Base-by-base conservation (phyloP, 495 filamentous ascomycete species). In the Talaromyces nanjingensis region DNA sequence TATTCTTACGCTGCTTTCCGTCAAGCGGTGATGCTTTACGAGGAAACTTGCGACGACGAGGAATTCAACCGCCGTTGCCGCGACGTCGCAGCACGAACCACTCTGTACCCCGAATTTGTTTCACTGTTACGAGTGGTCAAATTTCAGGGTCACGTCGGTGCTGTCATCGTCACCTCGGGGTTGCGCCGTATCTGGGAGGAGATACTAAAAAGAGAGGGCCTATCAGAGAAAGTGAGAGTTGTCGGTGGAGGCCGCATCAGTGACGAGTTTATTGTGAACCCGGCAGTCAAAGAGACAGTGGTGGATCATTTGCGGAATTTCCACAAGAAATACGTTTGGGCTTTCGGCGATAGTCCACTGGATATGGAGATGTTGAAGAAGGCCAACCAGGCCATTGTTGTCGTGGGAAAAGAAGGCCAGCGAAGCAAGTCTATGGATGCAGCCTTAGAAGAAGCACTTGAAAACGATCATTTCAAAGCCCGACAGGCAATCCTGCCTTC, bases 281-380 rank as follows among this genome's bases (percentile, higher is more conserved):
- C 78, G 20, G 68, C 64, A 8, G 70, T 85, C 31, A 91, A 89
- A 71, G 76, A 68, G 4, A 70, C 64, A 8, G 20, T 89, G 53
- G 81, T 86, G 1, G 62, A 42, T 18, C 74, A 66, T 60, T 68
- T 89, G 27, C 69, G 70, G 62, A 33, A 69, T 5, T 7, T 8
- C 9, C 65, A 80, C 62, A 11, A 73, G 0, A 47, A 77, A 27
- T 72, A 79, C 54, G 80, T 87, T 24, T 84, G 79, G 71, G 87
- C 85, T 0, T 86, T 89, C 67, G 86, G 88, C 61, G 86, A 89
- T 66, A 85, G 86, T 68, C 77, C 77, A 1, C 63, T 87, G 33
- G 87, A 89, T 69, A 29, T 89, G 25, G 70, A 72, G 16, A 89
- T 90, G 87, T 59, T 89, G 24, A 60, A 29, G 4, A 66, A 73